These are phyloP conservation scores for Apium graveolens DNA, from an alignment of 129 eudicot genomes.

Conservation along the genomic window DNA sequence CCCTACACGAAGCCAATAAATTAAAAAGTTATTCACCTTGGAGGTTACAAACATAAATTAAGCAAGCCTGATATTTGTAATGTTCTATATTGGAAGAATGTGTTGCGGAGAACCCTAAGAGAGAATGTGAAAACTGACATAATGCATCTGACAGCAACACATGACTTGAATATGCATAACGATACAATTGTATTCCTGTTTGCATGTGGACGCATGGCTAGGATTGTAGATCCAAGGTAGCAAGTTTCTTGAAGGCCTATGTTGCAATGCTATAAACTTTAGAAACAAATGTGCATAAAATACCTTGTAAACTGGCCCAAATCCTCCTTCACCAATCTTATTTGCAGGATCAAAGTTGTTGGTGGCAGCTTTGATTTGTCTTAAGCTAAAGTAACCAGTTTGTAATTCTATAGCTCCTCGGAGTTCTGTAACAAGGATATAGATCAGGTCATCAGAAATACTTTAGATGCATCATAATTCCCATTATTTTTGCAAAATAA, in stretches of 20 bases:
- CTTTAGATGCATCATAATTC: background rate
- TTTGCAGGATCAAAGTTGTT: conserved; percentile 1
- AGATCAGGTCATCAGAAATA: conserved; percentile 3
- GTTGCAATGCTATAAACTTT: background rate
- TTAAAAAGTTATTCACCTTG: background rate
- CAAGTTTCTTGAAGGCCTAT: background rate
- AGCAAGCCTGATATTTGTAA: background rate
- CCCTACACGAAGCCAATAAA: conserved; percentile 3
- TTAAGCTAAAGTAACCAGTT: conserved; percentile 9
- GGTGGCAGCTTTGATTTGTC: conserved; percentile 10
- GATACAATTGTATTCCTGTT: background rate
- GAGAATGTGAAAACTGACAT: background rate
- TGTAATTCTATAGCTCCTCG: conserved; percentile 8
- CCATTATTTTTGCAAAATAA: background rate
- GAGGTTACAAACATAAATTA: background rate
- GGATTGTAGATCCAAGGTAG: background rate
- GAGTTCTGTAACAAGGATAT: conserved; percentile 17
- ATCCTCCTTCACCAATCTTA: conserved; percentile 12
- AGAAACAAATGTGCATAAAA: background rate
- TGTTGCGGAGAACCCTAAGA: background rate
- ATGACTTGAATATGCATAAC: background rate
- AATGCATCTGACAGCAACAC: background rate
- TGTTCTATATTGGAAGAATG: background rate
- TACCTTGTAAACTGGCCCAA: conserved; percentile 10
- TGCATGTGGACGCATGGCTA: background rate